Percentiles rank a stretch among this genome's conserved stretches.
Conservation (phyloP, 495 filamentous ascomycete species). For the Tricharina praecox region DNA sequence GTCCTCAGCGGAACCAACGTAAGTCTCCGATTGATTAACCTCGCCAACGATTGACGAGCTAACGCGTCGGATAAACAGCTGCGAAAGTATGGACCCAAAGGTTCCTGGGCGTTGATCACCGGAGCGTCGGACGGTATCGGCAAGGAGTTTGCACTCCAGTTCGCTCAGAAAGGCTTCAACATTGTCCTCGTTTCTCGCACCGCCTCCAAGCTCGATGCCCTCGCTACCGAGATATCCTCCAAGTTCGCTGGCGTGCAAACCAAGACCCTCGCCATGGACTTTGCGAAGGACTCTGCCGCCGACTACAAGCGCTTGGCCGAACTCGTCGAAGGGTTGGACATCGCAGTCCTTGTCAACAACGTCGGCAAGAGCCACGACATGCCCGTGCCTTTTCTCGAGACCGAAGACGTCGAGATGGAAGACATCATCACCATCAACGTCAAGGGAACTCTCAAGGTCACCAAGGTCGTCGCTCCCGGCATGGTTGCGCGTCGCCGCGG, state of each 20-base stretch:
- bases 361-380: constrained; percentile 88
- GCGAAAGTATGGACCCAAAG: constrained; percentile 73
- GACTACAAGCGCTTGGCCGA: constrained; percentile 59
- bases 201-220: constrained; percentile 61
- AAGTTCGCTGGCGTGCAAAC: constrained; percentile 47
- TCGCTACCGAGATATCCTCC: constrained; percentile 56
- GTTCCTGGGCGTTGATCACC: constrained; percentile 87
- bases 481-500: constrained; percentile 71
- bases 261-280: constrained; percentile 79
- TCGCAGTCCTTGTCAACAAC: constrained; percentile 89
- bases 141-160: constrained; percentile 84
- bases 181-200: constrained; percentile 87
- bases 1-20: constrained; percentile 48
- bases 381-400: constrained; percentile 73
- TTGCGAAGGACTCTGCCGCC: constrained; percentile 51
- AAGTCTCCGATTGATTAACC: constrained; percentile 16
- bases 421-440: constrained; percentile 93
- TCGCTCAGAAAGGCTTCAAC: constrained; percentile 85
- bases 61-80: constrained; percentile 39
- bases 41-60: neutral
- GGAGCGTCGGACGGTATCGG: constrained; percentile 94
- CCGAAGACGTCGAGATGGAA: constrained; percentile 56
- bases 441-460: constrained; percentile 68
- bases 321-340: constrained; percentile 52
- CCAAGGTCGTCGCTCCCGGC: constrained; percentile 64